These are phyloP conservation scores for Globisporangium emineosum DNA, from an alignment of 352 stramenopile genomes.

Conservation along the genomic window DNA sequence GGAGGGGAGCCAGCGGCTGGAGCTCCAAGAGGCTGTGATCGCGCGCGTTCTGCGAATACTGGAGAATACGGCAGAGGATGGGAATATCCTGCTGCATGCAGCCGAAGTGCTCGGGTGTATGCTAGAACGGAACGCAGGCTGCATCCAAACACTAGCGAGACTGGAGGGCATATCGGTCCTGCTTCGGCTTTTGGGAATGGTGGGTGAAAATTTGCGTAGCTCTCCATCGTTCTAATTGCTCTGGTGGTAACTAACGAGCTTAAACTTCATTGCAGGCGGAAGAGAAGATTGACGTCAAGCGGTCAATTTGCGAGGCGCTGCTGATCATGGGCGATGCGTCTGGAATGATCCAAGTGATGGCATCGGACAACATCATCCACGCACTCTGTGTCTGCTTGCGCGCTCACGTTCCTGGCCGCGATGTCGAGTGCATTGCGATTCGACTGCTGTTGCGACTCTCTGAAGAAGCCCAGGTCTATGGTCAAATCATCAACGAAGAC, in stretches of 20 bases:
- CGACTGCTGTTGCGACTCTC: slow-evolving; percentile 35
- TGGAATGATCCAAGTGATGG: slow-evolving; percentile 42
- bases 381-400: slow-evolving; percentile 36
- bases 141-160: slow-evolving; percentile 31
- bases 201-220: slow-evolving; percentile 6
- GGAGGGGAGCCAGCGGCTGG: slow-evolving; percentile 10
- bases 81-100: slow-evolving; percentile 30
- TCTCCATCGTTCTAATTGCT: not conserved
- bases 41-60: slow-evolving; percentile 30
- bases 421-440: slow-evolving; percentile 33
- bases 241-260: not conserved
- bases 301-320: slow-evolving; percentile 35
- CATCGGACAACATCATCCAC: slow-evolving; percentile 34
- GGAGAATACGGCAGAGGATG: slow-evolving; percentile 28
- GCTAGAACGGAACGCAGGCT: slow-evolving; percentile 27
- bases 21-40: slow-evolving; percentile 21
- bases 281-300: slow-evolving; percentile 37
- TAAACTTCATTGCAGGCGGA: slow-evolving; percentile 12
- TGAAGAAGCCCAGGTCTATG: slow-evolving; percentile 40
- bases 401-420: slow-evolving; percentile 14
- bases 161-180: slow-evolving; percentile 30
- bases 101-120: slow-evolving; percentile 36
- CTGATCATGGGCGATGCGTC: slow-evolving; percentile 32
- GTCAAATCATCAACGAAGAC: slow-evolving; percentile 54
- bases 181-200: slow-evolving; percentile 31